Percentiles rank a stretch among this genome's conserved stretches.
These are phyloP conservation scores for Skeletonema marinoi DNA, from an alignment of 108 stramenopile genomes.

Conservation along the genomic window DNA sequence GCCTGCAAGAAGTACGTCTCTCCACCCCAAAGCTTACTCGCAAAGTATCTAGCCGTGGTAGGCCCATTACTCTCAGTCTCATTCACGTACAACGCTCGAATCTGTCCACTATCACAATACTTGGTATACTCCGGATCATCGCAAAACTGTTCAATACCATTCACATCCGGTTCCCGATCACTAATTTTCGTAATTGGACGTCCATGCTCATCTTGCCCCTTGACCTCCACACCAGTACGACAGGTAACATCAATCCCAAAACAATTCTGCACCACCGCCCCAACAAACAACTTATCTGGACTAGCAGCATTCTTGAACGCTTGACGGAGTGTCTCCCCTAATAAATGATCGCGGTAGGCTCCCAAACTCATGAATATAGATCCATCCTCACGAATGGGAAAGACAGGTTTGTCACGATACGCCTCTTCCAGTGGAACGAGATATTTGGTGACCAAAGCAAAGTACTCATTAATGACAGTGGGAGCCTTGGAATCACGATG, in stretches of 20 bases:
- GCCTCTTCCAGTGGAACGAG: slow-evolving; percentile 55
- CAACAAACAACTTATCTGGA: slow-evolving; percentile 86
- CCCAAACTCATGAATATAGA: slow-evolving; percentile 87
- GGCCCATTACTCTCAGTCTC: slow-evolving; percentile 93
- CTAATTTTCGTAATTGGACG: slow-evolving; percentile 44
- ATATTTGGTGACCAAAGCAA: slow-evolving; percentile 45
- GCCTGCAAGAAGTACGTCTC: slow-evolving; percentile 91
- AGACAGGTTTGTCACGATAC: slow-evolving; percentile 58
- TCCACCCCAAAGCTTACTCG: slow-evolving; percentile 92
- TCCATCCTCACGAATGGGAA: slow-evolving; percentile 73
- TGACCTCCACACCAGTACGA: slow-evolving; percentile 74
- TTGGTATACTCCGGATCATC: slow-evolving; percentile 38
- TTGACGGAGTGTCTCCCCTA: slow-evolving; percentile 75
- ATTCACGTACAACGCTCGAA: slow-evolving; percentile 83
- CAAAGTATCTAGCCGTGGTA: slow-evolving; percentile 87
- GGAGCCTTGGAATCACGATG: slow-evolving; percentile 25
- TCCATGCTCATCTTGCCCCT: slow-evolving; percentile 59
- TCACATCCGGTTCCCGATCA: slow-evolving; percentile 74
- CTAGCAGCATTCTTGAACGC: slow-evolving; percentile 77
- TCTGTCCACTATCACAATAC: slow-evolving; percentile 73
- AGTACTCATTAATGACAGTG: slow-evolving; percentile 49
- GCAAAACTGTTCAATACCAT: slow-evolving; percentile 82
- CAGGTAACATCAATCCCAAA: slow-evolving; percentile 67
- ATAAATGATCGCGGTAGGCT: slow-evolving; percentile 88
- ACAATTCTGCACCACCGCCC: slow-evolving; percentile 94